Base-by-base conservation (phyloP, 2,329 filamentous ascomycete genomes). In the Leptodontidium sp. region DNA sequence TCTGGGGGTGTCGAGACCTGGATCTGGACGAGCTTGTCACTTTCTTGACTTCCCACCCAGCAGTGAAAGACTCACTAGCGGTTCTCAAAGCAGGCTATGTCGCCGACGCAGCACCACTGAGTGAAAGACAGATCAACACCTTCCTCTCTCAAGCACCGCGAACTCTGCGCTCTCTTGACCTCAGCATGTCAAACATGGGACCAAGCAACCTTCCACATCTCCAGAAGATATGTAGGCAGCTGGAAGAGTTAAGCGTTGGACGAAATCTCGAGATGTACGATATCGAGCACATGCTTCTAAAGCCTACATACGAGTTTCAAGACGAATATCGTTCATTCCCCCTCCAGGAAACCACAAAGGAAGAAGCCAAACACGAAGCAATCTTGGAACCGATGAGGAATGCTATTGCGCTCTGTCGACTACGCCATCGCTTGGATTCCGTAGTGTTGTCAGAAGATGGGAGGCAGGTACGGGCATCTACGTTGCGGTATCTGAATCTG, bases 391-490 rank as follows among this genome's bases (percentile, higher is more conserved):
- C 72, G 2, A 69, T 74, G 68, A 58, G 45, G 45, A 61, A 68
- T n/a, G 71, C 73, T 3, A 58, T 75, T 40, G 69, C 73, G 2
- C 61, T 70, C 3, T 73, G 72, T 57, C 71, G 71, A 38, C 43
- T 75, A 21, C 68, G 67, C 12, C 68, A 50, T 32, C 61, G 69
- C 26, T 47, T 74, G 5, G 47, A 65, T 47, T 68, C 61, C 4
- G 59, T 69, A 1, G n/a, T n/a, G 6, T 11, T 58, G 5, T 45
- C 35, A 15, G 43, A 64, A 4, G 14, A 40, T 1, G n/a, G 61
- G 2, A 53, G 8, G 32, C 17, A 21, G 9, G 12, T 2, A 7
- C 15, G 15, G n/a, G 4, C n/a, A 14, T 59, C 47, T 7, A 65
- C 52, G 1, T 21, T 70, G 26, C 29, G 64, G 4, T 70, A 69